phyloP scores from a whole-genome alignment of 345 rosid species.

The Euphorbia peplus region DNA sequence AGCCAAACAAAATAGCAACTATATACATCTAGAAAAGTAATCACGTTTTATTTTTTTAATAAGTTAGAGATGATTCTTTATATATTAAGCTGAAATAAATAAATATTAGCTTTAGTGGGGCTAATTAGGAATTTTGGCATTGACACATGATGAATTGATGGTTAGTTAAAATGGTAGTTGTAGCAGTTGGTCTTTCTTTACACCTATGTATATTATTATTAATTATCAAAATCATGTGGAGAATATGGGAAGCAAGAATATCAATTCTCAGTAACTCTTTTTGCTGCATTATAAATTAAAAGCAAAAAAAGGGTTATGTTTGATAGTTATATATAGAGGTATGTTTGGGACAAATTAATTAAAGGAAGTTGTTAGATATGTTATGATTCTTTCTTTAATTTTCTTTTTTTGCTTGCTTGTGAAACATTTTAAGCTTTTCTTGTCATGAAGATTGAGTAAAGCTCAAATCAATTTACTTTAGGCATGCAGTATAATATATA shows the following conservation, averaged over 20 bases:
- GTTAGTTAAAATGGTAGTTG: slow-evolving; percentile 36
- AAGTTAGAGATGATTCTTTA: too few relatives aligned
- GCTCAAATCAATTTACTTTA: slow-evolving; percentile 12
- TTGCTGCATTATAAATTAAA: not conserved
- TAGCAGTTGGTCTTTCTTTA: slow-evolving; percentile 30
- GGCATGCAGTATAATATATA: too few relatives aligned
- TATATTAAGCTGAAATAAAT: too few relatives aligned
- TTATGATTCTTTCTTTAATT: not conserved
- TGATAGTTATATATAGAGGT: not conserved
- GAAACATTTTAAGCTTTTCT: slow-evolving; percentile 12
- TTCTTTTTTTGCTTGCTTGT: slow-evolving; percentile 22
- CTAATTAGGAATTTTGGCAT: not conserved
- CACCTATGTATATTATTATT: too few relatives aligned
- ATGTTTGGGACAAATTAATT: slow-evolving; percentile 8
- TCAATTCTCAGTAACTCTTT: not conserved
- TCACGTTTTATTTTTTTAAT: too few relatives aligned
- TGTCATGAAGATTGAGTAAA: slow-evolving; percentile 27
- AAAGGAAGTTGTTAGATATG: slow-evolving; percentile 19
- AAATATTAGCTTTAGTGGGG: not conserved
- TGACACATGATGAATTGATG: slow-evolving; percentile 9
- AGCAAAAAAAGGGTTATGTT: slow-evolving; percentile 1
- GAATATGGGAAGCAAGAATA: not conserved
- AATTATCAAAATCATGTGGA: not conserved
- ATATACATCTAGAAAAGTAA: too few relatives aligned
- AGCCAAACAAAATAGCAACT: too few relatives aligned